phyloP scores from a whole-genome alignment of 805 yeast genomes.

The Yarrowia sp. region DNA sequence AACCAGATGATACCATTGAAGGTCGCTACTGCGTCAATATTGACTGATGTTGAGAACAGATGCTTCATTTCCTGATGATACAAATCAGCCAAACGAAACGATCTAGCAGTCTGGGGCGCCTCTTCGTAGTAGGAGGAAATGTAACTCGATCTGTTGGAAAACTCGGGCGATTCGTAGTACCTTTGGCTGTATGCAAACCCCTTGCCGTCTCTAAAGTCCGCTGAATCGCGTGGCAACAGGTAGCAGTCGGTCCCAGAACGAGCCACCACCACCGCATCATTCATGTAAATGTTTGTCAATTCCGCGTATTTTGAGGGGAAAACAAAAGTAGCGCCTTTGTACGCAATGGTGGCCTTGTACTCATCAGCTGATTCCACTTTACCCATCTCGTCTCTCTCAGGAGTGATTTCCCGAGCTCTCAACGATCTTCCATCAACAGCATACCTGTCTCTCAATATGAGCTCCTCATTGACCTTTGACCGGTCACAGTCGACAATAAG shows the following conservation, averaged over 20 bases:
- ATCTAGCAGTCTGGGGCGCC: no score
- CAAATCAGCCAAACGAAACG: not conserved
- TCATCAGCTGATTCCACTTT: not conserved
- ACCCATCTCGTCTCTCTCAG: conserved; percentile 5
- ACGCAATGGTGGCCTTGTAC: not conserved
- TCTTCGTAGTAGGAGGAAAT: not conserved
- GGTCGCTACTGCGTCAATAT: conserved; percentile 1
- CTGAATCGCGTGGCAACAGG: not conserved
- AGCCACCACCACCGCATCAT: not conserved
- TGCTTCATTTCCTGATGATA: not conserved
- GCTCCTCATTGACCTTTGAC: conserved; percentile 1
- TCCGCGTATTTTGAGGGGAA: not conserved
- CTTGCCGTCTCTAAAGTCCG: not conserved
- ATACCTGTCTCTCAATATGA: not conserved
- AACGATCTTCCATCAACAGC: not conserved
- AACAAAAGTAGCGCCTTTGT: not conserved
- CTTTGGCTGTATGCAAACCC: not conserved
- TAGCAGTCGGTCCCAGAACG: not conserved
- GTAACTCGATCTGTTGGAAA: not conserved
- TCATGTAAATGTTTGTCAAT: not conserved
- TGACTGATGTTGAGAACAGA: not conserved
- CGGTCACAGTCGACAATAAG: not conserved
- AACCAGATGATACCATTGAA: conserved; percentile 1
- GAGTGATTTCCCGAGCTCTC: not conserved
- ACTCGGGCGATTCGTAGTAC: conserved; percentile 6